Evolutionary conservation across 2,329 filamentous ascomycete species (phyloP).

Genomic region (Trichoderma guizhouense): DNA sequence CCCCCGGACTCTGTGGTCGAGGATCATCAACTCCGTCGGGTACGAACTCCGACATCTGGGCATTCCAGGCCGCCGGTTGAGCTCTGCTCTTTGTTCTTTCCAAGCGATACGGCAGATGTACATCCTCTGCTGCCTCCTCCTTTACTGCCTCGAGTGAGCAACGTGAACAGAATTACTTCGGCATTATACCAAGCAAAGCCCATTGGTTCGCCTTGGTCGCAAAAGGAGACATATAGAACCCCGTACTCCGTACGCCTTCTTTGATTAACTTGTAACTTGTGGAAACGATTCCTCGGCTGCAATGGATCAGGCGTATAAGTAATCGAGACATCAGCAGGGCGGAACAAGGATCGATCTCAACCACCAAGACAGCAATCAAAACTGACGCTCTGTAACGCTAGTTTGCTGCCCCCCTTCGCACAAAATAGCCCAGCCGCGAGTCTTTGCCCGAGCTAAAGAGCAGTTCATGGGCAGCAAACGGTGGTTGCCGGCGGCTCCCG

Average conservation of each 20-base stretch:
- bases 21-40: not conserved
- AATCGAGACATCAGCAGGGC: not conserved
- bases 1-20: not conserved
- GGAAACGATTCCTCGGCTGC: not conserved
- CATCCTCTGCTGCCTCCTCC: not conserved
- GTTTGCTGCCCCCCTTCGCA: not conserved
- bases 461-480: not conserved
- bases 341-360: not conserved
- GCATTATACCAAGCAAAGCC: not conserved
- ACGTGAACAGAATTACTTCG: not conserved
- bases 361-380: not conserved
- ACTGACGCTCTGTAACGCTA: constrained; percentile 3
- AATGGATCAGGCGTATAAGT: not conserved
- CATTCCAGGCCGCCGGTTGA: not conserved
- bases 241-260: not conserved
- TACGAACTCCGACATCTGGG: not conserved
- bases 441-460: not conserved
- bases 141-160: not conserved
- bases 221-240: not conserved
- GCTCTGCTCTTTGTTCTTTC: not conserved
- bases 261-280: not conserved
- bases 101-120: not conserved
- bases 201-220: not conserved
- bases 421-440: not conserved
- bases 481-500: not conserved